Conservation (phyloP, 2,329 filamentous ascomycete genomes). For the Davidsoniella virescens region DNA sequence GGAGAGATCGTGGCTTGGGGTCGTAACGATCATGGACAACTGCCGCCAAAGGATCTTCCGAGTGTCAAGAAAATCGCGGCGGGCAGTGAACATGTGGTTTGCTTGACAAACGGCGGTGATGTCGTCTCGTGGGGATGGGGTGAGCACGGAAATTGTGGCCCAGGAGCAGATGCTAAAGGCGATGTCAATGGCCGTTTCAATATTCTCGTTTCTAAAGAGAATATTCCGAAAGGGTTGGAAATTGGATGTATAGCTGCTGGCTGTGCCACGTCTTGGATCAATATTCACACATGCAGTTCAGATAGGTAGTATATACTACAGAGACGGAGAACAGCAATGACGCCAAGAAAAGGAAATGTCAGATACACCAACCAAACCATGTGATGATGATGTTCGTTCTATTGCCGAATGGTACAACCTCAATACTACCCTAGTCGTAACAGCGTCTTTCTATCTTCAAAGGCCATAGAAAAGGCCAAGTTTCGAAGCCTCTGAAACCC, state of each 20-base stretch:
- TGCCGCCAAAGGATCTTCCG: conserved; percentile 48
- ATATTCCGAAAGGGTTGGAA: conserved; percentile 32
- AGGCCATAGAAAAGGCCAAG: conserved; percentile 25
- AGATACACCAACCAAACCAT: neutral
- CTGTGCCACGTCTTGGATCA: conserved; percentile 78
- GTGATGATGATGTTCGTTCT: too few species aligned
- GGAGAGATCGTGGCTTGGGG: conserved; percentile 59
- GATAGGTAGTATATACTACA: too few species aligned
- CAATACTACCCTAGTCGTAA: too few species aligned
- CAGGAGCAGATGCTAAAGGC: conserved; percentile 37
- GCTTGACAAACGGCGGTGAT: conserved; percentile 44
- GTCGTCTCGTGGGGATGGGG: conserved; percentile 91
- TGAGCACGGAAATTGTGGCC: conserved; percentile 91
- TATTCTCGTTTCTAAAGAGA: conserved; percentile 42
- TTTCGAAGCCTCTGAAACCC: conserved; percentile 47
- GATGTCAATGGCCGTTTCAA: conserved; percentile 57
- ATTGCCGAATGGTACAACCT: too few species aligned
- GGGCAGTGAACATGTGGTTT: conserved; percentile 83
- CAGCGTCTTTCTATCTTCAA: neutral
- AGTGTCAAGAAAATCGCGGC: conserved; percentile 48
- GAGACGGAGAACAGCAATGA: too few species aligned
- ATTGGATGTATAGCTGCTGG: conserved; percentile 60
- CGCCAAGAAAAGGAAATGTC: too few species aligned
- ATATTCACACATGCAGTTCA: conserved; percentile 13
- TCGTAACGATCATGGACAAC: conserved; percentile 68